Evolutionary conservation across 306 rosid genomes (phyloP), one percentile per base, ranked within the genome.

Genomic region (Castanea crenata): DNA sequence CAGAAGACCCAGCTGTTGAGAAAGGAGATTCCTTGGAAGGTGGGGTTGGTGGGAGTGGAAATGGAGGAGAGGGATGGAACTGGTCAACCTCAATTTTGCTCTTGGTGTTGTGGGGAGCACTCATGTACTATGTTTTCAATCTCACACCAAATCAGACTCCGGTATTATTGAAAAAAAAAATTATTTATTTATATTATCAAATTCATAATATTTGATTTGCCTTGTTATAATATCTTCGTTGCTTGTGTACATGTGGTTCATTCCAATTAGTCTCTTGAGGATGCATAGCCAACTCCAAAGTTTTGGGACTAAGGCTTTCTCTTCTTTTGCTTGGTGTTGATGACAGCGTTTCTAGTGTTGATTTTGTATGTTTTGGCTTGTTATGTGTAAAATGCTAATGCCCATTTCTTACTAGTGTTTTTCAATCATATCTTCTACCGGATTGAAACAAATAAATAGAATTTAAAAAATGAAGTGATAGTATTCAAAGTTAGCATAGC

Each of bases 91-190:
- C 99, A 51, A 83, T 90, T 81, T 80, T 95, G 83, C 86, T 95
- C 31, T 86, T 85, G 81, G 73, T 84, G 27, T 79, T 95, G 63
- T 95, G 99, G 99, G 92, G 83, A 57, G 96, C 76, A 6, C 91
- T 95, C 31, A 19, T 95, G 81, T 95, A 79, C 76, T 95, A 95
- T 73, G 92, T 88, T 65, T 88, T 81, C 84, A 81, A 80, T 81
- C 92, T 95, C 76, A 4, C 98, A 19, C 99, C 99, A 16, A 84
- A 95, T 79, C 97, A 91, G 73, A 95, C 99, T 23, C 99, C 97
- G 89, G 99, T 94, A 88, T 18, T 44, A 32, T 46, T 10, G n/a
- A 58, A 18, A 44, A 19, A 3, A 20, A 19, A 3, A 25, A 1
- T 5, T 46, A 46, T 74, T 16, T 51, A 2, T 38, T 6, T 35